Conservation (phyloP, 768 basidiomycete species). For the Lactifluus volemus region DNA sequence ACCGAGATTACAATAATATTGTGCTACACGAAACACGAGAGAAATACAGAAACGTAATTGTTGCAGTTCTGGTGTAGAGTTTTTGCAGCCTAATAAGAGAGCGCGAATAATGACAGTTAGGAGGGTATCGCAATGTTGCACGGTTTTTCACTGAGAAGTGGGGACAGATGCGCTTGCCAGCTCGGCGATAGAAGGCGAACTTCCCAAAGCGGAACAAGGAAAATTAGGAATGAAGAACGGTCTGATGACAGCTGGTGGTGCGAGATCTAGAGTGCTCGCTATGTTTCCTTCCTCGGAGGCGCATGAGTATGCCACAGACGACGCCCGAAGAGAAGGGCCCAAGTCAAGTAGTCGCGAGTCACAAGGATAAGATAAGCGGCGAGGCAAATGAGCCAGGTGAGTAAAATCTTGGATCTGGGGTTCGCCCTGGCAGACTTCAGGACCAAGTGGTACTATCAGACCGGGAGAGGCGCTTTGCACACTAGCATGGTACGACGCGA, state of each 20-base stretch:
- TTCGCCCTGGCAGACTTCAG: neutral
- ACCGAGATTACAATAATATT: slow-evolving; percentile 13
- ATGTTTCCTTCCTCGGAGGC: slow-evolving; percentile 9
- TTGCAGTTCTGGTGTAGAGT: neutral
- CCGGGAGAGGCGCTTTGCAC: neutral
- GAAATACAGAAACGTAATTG: neutral
- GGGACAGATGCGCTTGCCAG: neutral
- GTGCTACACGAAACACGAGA: slow-evolving; percentile 5
- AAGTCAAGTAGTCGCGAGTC: neutral
- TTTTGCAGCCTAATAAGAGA: neutral
- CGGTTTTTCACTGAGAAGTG: slow-evolving; percentile 1
- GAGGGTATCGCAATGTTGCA: slow-evolving; percentile 7
- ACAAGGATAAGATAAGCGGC: slow-evolving; percentile 17
- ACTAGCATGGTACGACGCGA: slow-evolving; percentile 1
- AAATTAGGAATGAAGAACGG: slow-evolving; percentile 11
- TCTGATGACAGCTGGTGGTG: slow-evolving; percentile 17
- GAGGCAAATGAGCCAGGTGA: slow-evolving; percentile 9
- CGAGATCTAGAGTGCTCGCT: slow-evolving; percentile 13
- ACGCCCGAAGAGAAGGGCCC: neutral
- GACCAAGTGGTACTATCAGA: neutral
- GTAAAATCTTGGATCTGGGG: neutral
- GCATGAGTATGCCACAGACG: neutral
- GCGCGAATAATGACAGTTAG: neutral
- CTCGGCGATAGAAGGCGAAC: slow-evolving; percentile 1
- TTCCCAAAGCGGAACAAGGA: neutral